Percentiles rank a stretch among this genome's conserved stretches.
phyloP scores from a whole-genome alignment of 2,329 filamentous ascomycete genomes.

The Coniochaeta prunicola region DNA sequence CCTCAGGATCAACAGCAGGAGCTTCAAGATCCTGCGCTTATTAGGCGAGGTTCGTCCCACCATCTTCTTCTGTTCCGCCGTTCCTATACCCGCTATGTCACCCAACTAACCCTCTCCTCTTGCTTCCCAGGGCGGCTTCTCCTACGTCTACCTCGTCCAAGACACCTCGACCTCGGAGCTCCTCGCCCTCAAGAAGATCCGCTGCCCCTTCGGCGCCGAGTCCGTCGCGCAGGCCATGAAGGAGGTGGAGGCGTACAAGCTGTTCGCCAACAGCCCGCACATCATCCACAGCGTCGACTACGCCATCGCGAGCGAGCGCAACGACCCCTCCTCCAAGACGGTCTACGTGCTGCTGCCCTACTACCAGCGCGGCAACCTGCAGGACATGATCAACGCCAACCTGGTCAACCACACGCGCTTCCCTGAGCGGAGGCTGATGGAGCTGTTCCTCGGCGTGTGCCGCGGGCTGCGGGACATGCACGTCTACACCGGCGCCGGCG shows the following conservation, averaged over 20 bases:
- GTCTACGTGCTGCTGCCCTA: slow-evolving; percentile 96
- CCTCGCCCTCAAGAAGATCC: slow-evolving; percentile 96
- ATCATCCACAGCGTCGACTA: slow-evolving; percentile 86
- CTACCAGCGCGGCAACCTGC: slow-evolving; percentile 88
- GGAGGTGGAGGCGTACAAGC: slow-evolving; percentile 92
- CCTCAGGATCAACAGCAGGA: slow-evolving; percentile 88
- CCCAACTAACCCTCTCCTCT: slow-evolving; percentile 1
- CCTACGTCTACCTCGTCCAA: slow-evolving; percentile 97
- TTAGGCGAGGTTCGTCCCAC: slow-evolving; percentile 73
- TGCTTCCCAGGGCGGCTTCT: slow-evolving; percentile 93
- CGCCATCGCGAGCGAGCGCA: slow-evolving; percentile 68
- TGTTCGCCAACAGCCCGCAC: slow-evolving; percentile 75
- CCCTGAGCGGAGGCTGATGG: slow-evolving; percentile 81
- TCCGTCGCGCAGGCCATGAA: slow-evolving; percentile 91
- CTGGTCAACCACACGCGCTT: slow-evolving; percentile 90
- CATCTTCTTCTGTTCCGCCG: neutral
- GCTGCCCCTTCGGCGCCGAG: slow-evolving; percentile 95
- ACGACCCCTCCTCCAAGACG: slow-evolving; percentile 62
- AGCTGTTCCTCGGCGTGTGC: slow-evolving; percentile 86
- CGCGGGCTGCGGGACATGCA: slow-evolving; percentile 86
- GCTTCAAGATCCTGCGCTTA: slow-evolving; percentile 91
- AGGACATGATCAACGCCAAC: slow-evolving; percentile 98
- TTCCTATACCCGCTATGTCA: neutral
- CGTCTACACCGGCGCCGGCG: slow-evolving; percentile 58
- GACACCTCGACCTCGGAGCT: slow-evolving; percentile 77